Evolutionary conservation across 805 yeast species (phyloP), one percentile per base, ranked within the genome.

Genomic region (Brettanomyces sp.): DNA sequence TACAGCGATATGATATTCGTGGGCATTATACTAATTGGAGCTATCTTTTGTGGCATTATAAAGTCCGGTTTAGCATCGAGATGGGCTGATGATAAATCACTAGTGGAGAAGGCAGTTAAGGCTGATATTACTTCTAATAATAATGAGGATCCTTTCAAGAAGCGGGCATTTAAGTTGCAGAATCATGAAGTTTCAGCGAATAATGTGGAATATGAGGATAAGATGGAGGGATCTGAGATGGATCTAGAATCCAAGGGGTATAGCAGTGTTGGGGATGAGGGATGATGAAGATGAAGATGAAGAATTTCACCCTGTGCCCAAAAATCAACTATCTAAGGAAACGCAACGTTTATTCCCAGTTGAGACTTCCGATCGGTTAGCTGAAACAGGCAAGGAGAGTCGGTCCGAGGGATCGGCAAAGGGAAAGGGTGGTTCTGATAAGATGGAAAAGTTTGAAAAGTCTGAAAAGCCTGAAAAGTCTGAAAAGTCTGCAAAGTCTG

Each of bases 21-120:
- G 9, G 11, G 32, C 32, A 7, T 28, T 28, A 7, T 28, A 28
- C 32, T 28, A 28, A 28, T 9, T 9, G 32, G 7, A 28, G 7
- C 32, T 9, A 28, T 28, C 11, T 7, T 28, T 9, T 9, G 7
- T 6, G 32, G 32, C 32, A 28, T 28, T 28, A 28, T 28, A 9
- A 28, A 28, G 32, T 28, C 32, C 32, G 32, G 53, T 4, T 42
- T 62, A 32, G 62, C 54, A 30, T 62, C 66, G 4, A 55, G 57
- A 47, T 64, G 68, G 68, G 66, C 66, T 5, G 56, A 54, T 18
- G 64, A 63, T 32, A 58, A 52, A 3, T 45, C 55, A 11, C 48
- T 56, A 21, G 60, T 57, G 9, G 36, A 52, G 21, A 46, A 53
- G 35, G 62, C 64, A 2, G 34, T 41, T 5, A 39, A 49, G 23